Evolutionary conservation across 495 filamentous ascomycete genomes (phyloP), one percentile per base, ranked within the genome.

Genomic region (Clavariopsis aquatica): DNA sequence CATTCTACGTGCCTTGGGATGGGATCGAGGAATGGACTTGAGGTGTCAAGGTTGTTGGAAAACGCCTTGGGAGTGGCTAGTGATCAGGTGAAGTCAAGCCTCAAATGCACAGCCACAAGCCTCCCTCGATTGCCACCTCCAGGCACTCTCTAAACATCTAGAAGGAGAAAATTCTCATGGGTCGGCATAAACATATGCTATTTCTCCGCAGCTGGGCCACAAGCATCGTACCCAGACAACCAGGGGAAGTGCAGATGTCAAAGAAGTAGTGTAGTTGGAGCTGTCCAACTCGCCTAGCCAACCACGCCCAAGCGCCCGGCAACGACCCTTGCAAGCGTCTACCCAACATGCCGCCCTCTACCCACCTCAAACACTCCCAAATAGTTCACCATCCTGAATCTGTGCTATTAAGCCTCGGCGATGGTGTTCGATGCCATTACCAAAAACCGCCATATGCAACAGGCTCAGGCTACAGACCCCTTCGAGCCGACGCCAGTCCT

Each of bases 401-500:
- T 10, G 19, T 28, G 15, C 31, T 0, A 6, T 20, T 10, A 24
- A 22, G 45, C 53, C 28, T 17, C 36, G 47, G 56, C 45, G 47
- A 67, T 67, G 64, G 64, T 67, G 57, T 62, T 67, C 26, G 51
- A 43, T 41, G 49, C 64, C 28, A n/a, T 67, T 10, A 57, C 28
- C 9, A 9, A 3, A 64, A 62, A 60, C 59, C 52, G 45, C 13
- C 24, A 24, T 26, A 3, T 23, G 22, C 31, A 65, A 52, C 38
- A n/a, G 41, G 13, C 56, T 22, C 20, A 57, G n/a, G 9, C 49
- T 1, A 6, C 57, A 5, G 59, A 66, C 22, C 65, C 63, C 27
- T 87, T 80, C 78, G 82, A 83, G 27, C 79, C 78, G 10, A 80
- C 81, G 12, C 80, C 84, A 8, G 20, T 76, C 1, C 76, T 85